Conservation (phyloP, 2,329 filamentous ascomycete species). For the Capronia americana region DNA sequence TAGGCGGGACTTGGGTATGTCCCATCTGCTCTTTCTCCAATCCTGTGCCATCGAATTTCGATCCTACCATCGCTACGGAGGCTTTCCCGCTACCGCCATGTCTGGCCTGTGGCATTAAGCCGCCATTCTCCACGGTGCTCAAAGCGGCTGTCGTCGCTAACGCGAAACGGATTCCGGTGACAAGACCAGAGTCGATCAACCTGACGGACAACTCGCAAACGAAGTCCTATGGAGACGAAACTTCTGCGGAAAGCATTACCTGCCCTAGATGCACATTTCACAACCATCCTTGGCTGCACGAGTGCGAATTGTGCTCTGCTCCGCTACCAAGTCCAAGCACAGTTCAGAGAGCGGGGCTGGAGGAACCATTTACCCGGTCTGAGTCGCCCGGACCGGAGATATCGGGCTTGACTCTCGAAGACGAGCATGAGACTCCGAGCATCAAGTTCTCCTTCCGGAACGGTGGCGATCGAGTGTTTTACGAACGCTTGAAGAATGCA, state of each 20-base stretch:
- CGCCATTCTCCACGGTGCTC: conserved; percentile 77
- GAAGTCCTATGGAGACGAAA: conserved; percentile 19
- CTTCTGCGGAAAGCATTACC: conserved; percentile 41
- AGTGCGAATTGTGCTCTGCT: conserved; percentile 90
- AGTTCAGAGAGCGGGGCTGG: conserved; percentile 59
- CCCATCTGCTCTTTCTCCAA: conserved; percentile 96
- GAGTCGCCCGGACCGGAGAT: conserved; percentile 81
- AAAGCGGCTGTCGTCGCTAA: conserved; percentile 83
- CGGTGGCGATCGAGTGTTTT: conserved; percentile 82
- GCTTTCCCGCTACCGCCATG: conserved; percentile 85
- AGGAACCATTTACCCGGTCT: conserved; percentile 55
- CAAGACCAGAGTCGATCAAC: conserved; percentile 8
- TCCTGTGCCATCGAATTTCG: conserved; percentile 89
- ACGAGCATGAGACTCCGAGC: conserved; percentile 70
- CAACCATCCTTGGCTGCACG: conserved; percentile 84
- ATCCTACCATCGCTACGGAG: conserved; percentile 78
- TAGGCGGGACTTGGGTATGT: conserved; percentile 84
- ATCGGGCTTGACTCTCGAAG: conserved; percentile 51
- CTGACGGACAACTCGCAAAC: background rate
- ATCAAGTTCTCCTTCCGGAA: conserved; percentile 91
- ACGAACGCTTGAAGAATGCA: conserved; percentile 84
- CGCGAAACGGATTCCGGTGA: conserved; percentile 54
- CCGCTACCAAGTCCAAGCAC: conserved; percentile 56
- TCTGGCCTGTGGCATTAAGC: conserved; percentile 91
- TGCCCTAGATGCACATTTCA: conserved; percentile 93